Base-by-base conservation (phyloP, 2,329 filamentous ascomycete species). In the Fusarium abutilonis region DNA sequence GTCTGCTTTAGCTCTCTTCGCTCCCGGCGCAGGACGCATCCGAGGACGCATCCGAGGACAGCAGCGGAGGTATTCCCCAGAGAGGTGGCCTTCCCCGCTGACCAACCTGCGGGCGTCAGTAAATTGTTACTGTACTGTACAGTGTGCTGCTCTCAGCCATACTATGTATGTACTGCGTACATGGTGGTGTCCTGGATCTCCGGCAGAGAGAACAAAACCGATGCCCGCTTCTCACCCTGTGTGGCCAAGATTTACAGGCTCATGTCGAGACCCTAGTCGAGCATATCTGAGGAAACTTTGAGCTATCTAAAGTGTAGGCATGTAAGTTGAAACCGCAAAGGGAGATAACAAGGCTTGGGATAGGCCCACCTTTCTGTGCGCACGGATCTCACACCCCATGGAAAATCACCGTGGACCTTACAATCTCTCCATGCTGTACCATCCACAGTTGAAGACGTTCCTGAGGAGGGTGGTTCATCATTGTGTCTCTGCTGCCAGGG, bases 381-480 rank as follows among this genome's bases (percentile, higher is more conserved):
- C 57, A 69, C 66, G 60, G 57, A 58, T 61, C 52, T 50, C 44
- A 42, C 42, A 15, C 46, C 46, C 35, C 23, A 44, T 44, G 49
- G 41, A 48, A 46, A 42, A 49, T 49, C 51, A 51, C 40, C 50
- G 32, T 57, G 43, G 34, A 56, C 43, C 28, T 53, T 46, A 38
- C 49, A 52, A 56, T 56, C 50, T 32, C 40, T 36, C 32, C 47
- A 36, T 53, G 47, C 49, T 53, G 45, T 53, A 38, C 52, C 47
- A 47, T 51, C 49, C 52, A 49, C 53, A 56, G 52, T 35, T 46
- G 42, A 44, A 57, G 49, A 49, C 54, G 54, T 64, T 55, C 61
- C 60, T 59, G 58, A 38, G 48, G 48, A 60, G 62, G 63, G 58
- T 52, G 56, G 55, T 38, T 56, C 48, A 43, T 58, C 41, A 17